Base-by-base conservation (phyloP, 2,329 filamentous ascomycete species). In the Clathrospora elynae region DNA sequence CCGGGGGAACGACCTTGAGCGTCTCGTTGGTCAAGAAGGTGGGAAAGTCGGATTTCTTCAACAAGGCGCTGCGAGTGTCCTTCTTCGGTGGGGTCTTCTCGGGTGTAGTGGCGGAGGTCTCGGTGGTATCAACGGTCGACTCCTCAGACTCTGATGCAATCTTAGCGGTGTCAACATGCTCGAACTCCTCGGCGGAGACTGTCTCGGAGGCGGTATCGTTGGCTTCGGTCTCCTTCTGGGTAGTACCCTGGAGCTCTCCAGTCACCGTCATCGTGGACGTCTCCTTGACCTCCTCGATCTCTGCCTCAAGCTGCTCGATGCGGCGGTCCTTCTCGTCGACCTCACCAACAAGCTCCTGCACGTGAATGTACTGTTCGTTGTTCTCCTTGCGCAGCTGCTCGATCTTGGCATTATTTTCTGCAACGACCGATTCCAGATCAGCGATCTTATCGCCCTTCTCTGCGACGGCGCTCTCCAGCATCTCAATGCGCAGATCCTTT, bases 1-100 rank as follows among this genome's bases (percentile, higher is more conserved):
- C 51, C 1, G 57, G 55, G 3, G 55, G 29, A 0, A 38, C 38
- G 1, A 45, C 44, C 46, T 62, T 66, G 22, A 64, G 30, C 0
- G 42, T 63, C 1, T 55, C 44, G 6, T 44, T 31, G 2, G 58
- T 55, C 2, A 47, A 38, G 28, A 61, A 57, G 13, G 43, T 32
- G 0, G 51, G 54, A 6, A 43, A 52, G 0, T 35, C 24, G 2
- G 45, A 39, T 0, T 35, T 4, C 3, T 35, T 26, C 2, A 43
- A 37, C 0, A 42, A 19, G 2, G 49, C 45, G 1, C 48, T 49
- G 8, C 22, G 2, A 10, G 12, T 1, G 5, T 30, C 19, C 12
- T 52, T 32, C 3, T 30, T 10, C 6, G 11, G 3, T 6, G 4
- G 4, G 2, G 11, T 13, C 9, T 34, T 18, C 2, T 24, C 12